phyloP scores from a whole-genome alignment of 768 basidiomycete genomes.

The Hygrocybe coccinea region DNA sequence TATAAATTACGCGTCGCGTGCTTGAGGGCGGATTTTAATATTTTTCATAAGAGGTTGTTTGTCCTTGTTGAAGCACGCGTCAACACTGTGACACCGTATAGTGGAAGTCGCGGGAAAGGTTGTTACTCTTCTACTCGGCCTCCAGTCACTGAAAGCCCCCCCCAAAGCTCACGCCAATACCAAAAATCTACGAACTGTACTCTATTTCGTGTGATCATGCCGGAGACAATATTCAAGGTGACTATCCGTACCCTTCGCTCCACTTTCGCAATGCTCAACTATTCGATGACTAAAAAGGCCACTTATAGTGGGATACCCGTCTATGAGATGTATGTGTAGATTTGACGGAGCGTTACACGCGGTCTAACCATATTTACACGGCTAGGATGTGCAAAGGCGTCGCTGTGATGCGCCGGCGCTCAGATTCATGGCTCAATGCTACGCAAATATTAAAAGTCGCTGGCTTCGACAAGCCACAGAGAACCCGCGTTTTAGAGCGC shows the following conservation, averaged over 20 bases:
- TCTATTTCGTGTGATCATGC: conserved; percentile 43
- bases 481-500: conserved; percentile 93
- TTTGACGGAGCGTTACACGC: conserved; percentile 35
- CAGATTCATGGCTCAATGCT: conserved; percentile 98
- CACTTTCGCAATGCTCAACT: conserved; percentile 6
- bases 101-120: no score
- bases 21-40: background rate
- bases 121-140: conserved; percentile 8
- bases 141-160: no score
- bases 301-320: conserved; percentile 92
- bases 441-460: conserved; percentile 99
- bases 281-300: conserved; percentile 46
- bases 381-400: conserved; percentile 90
- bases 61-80: conserved; percentile 41
- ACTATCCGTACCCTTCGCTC: conserved; percentile 17
- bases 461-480: conserved; percentile 97
- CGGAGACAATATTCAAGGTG: conserved; percentile 84
- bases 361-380: conserved; percentile 36
- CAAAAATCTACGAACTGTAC: conserved; percentile 2
- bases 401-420: conserved; percentile 94
- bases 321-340: conserved; percentile 72
- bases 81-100: conserved; percentile 11
- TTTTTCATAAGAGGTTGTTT: conserved; percentile 18
- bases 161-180: conserved; percentile 2
- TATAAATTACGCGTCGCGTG: no score